These are phyloP conservation scores for Scytalidium sp. DNA, from an alignment of 2,329 filamentous ascomycete species.

Conservation along the genomic window DNA sequence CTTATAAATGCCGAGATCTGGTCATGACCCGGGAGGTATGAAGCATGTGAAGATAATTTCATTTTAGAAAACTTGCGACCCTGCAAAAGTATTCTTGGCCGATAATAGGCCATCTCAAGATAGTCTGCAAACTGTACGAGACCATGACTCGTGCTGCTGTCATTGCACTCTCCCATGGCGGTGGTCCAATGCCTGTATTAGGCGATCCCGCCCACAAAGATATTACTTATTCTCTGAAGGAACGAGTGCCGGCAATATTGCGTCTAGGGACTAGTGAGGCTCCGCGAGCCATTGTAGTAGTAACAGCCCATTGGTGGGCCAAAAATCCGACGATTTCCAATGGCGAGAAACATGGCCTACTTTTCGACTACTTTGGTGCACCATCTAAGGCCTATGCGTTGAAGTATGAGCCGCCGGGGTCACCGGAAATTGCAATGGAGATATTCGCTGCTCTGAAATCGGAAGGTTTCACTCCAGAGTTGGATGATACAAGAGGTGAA, in stretches of 20 bases:
- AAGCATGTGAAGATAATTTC: too few species aligned
- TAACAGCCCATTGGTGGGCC: conserved; percentile 58
- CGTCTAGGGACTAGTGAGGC: conserved; percentile 47
- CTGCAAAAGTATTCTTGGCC: too few species aligned
- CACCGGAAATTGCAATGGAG: conserved; percentile 48
- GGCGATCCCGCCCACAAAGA: conserved; percentile 49
- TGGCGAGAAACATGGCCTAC: conserved; percentile 41
- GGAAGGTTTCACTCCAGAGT: conserved; percentile 34
- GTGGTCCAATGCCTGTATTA: conserved; percentile 55
- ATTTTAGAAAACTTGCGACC: too few species aligned
- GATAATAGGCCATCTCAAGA: too few species aligned
- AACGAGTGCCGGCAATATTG: conserved; percentile 52
- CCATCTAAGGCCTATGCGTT: conserved; percentile 52
- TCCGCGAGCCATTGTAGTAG: conserved; percentile 50
- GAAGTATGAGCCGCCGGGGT: conserved; percentile 54
- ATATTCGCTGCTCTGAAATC: conserved; percentile 42
- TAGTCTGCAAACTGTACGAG: too few species aligned
- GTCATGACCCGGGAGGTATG: too few species aligned
- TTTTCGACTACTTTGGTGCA: conserved; percentile 60
- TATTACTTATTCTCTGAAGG: conserved; percentile 50
- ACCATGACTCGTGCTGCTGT: conserved; percentile 13
- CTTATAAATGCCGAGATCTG: too few species aligned
- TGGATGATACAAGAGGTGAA: conserved; percentile 19
- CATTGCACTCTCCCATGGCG: conserved; percentile 21
- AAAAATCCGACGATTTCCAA: conserved; percentile 48